phyloP scores from a whole-genome alignment of 2,329 filamentous ascomycete genomes.

The Massarina eburnea region DNA sequence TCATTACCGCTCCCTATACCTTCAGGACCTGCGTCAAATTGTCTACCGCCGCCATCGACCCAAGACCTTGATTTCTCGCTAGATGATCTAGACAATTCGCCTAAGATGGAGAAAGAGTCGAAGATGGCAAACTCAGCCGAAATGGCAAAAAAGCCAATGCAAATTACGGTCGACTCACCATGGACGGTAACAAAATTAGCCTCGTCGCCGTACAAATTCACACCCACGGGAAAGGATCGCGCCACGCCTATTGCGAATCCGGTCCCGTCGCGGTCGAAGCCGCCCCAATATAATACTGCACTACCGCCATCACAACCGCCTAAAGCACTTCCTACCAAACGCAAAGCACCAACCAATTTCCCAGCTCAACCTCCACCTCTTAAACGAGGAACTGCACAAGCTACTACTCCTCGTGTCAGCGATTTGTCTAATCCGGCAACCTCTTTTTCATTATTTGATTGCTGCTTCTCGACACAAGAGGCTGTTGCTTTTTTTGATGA shows the following conservation, averaged over 20 bases:
- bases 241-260: too few relatives aligned
- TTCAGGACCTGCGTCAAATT: slow-evolving; percentile 2
- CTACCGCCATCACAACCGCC: background rate
- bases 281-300: too few relatives aligned
- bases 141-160: too few relatives aligned
- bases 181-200: too few relatives aligned
- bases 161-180: too few relatives aligned
- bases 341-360: background rate
- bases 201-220: too few relatives aligned
- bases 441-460: slow-evolving; percentile 12
- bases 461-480: slow-evolving; percentile 31
- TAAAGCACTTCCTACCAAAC: background rate
- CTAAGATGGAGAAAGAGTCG: background rate
- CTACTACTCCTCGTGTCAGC: background rate
- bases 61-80: slow-evolving; percentile 45
- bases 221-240: too few relatives aligned
- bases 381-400: background rate
- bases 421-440: background rate
- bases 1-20: too few relatives aligned
- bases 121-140: background rate
- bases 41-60: slow-evolving; percentile 37
- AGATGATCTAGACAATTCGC: slow-evolving; percentile 43
- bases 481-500: slow-evolving; percentile 22
- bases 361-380: background rate
- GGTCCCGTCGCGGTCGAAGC: too few relatives aligned